phyloP scores from a whole-genome alignment of 805 yeast species.

The Saccharomycopsis malanga region DNA sequence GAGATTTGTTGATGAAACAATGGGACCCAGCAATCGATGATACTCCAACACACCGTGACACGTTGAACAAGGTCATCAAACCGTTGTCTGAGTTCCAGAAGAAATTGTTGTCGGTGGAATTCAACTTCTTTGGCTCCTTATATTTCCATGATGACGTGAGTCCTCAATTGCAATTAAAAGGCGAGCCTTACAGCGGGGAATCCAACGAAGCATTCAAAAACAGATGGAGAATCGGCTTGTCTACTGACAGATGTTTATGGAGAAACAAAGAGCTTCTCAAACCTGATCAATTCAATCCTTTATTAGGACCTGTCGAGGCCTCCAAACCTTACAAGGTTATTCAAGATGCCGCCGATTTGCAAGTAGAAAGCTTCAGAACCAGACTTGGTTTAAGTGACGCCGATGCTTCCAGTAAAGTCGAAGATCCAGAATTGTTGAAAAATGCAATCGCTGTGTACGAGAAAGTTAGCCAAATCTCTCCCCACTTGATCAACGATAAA shows the following conservation, averaged over 20 bases:
- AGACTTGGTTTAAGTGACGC: constrained; percentile 50
- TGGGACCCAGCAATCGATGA: constrained; percentile 83
- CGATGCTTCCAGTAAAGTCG: constrained; percentile 36
- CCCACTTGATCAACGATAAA: constrained; percentile 43
- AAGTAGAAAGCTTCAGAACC: constrained; percentile 51
- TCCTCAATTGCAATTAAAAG: constrained; percentile 32
- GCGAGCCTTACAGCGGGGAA: constrained; percentile 54
- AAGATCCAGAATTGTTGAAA: constrained; percentile 36
- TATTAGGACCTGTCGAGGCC: constrained; percentile 73
- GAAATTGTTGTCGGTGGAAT: constrained; percentile 46
- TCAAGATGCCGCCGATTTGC: constrained; percentile 55
- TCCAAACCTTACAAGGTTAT: constrained; percentile 56
- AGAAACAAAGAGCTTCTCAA: constrained; percentile 53
- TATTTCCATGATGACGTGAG: constrained; percentile 69
- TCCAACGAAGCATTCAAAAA: constrained; percentile 42
- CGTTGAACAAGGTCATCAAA: constrained; percentile 53
- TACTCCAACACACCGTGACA: constrained; percentile 41
- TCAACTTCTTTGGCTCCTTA: constrained; percentile 73
- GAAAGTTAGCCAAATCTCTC: constrained; percentile 49
- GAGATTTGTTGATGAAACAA: constrained; percentile 75
- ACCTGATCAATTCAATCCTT: constrained; percentile 41
- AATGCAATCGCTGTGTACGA: constrained; percentile 55
- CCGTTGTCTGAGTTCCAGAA: constrained; percentile 67
- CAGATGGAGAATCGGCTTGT: constrained; percentile 91
- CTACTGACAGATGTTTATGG: constrained; percentile 72